Evolutionary conservation across 2,329 filamentous ascomycete species (phyloP), one percentile per base, ranked within the genome.

Genomic region (Calonectria pauciramosa): DNA sequence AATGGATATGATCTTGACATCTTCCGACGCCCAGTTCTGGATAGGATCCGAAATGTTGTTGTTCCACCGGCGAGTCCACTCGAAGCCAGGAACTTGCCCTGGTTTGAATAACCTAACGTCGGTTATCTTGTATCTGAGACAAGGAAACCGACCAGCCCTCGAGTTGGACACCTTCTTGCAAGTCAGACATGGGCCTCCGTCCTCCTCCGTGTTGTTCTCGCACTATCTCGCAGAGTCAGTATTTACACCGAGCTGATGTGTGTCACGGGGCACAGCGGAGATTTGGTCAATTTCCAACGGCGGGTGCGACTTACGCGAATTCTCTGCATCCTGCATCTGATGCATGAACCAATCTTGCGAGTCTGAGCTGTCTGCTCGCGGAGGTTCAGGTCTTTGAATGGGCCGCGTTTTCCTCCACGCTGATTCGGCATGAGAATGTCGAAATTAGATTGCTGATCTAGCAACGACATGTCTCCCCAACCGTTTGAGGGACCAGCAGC

Each of bases 271-370:
- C 38, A 60, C 18, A 10, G 4, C 38, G 7, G 54, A 54, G 47
- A 36, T 52, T 54, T 28, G 34, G 11, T 51, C 28, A 16, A 34
- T 72, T 32, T 23, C 11, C 30, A 32, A 64, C 4, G 49, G 44
- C 47, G 10, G 28, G 18, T n/a, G 18, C 23, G 44, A 85, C 90
- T 87, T 82, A 92, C 91, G 64, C 91, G 87, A 78, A 92, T 92
- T 54, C 90, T 87, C 77, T 92, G 91, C 89, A 92, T 91, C 65
- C 90, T 87, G 76, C 91, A 93, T 56, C 91, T 86, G 72, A 92
- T 89, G 78, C 91, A 93, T 26, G 89, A 91, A 11, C 90, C 90
- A 23, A 90, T 89, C 69, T 88, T 89, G 73, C 91, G 86, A 2
- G 90, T 92, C 71, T 88, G 85, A 0, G 91, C 91, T 0, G 91